Conservation (phyloP, 176 grass and related monocot genomes). For the Carex parvula region DNA sequence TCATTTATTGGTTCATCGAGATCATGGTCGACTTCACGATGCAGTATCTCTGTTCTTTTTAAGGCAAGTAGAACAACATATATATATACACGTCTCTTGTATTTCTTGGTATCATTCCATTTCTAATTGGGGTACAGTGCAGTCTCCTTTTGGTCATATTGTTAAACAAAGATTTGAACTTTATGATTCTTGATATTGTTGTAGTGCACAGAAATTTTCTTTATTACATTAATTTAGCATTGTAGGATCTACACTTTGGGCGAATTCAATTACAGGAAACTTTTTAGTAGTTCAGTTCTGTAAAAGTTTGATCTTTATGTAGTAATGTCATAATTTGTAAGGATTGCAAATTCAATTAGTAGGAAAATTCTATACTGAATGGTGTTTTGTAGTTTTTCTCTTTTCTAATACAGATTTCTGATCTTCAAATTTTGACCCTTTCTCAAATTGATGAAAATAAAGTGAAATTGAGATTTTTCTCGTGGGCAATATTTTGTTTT, state of each 20-base stretch:
- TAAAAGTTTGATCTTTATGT: background rate
- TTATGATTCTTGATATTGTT: background rate
- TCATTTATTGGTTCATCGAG: constrained; percentile 31
- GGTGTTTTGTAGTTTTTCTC: background rate
- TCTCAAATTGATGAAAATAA: background rate
- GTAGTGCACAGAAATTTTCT: background rate
- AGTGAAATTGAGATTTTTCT: background rate
- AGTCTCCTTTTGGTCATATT: too few relatives aligned
- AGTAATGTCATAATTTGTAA: constrained; percentile 14
- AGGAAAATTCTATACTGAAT: background rate
- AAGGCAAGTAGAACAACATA: constrained; percentile 32
- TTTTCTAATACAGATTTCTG: too few relatives aligned
- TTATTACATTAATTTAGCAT: background rate
- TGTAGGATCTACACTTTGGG: background rate
- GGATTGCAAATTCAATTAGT: constrained; percentile 6
- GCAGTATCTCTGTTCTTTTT: constrained; percentile 43
- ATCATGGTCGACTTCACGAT: constrained; percentile 41
- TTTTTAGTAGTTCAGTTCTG: background rate
- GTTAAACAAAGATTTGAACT: background rate
- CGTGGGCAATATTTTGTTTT: constrained; percentile 18
- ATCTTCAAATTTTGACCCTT: constrained; percentile 10
- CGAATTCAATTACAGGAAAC: background rate
- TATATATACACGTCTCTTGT: background rate
- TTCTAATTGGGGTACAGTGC: too few relatives aligned
- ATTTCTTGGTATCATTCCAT: background rate